Base-by-base conservation (phyloP, 129 eudicot species). In the Deinandra increscens region DNA sequence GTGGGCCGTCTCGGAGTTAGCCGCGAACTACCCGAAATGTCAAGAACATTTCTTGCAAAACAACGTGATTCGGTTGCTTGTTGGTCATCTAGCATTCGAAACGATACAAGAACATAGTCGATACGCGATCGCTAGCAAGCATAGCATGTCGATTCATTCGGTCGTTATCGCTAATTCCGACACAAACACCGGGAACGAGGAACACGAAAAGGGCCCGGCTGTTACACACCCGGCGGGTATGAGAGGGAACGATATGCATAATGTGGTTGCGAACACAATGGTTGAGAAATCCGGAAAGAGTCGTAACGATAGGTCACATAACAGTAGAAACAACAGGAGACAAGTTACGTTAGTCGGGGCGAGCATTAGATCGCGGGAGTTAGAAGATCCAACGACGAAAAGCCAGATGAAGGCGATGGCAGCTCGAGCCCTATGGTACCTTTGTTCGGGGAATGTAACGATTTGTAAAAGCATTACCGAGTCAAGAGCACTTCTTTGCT, bases 371-470 rank as follows among this genome's bases (percentile, higher is more conserved):
- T 83, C 77, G 22, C 71, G 87, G 58, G 85, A 80, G 37, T 64
- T 45, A 11, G 91, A 86, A 75, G 87, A 82, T 58, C 85, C 87
- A 19, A 70, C 9, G 11, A 80, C 77, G 19, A 86, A 86, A 66
- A 82, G 75, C 14, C 77, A 86, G 49, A 82, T 86, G 91, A 86
- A 86, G 72, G 87, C 91, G 13, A 86, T 86, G 91, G 75, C 91
- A 1, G 87, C 91, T 6, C 66, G 91, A 26, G 91, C 91, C 6
- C 75, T 86, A 1, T 77, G 91, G 87, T 55, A 76, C 58, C 82
- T 86, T n/a, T 80, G 85, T 53, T 68, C 66, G 0, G 81, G 83
- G 10, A 86, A 86, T 26, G 71, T 78, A 2, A 53, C 87, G 7
- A 80, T 86, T 5, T 86, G 91, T 33, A 62, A 41, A 7, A 80